These are phyloP conservation scores for Stephanodiscus minutulus DNA, from an alignment of 108 stramenopile genomes.

Conservation along the genomic window DNA sequence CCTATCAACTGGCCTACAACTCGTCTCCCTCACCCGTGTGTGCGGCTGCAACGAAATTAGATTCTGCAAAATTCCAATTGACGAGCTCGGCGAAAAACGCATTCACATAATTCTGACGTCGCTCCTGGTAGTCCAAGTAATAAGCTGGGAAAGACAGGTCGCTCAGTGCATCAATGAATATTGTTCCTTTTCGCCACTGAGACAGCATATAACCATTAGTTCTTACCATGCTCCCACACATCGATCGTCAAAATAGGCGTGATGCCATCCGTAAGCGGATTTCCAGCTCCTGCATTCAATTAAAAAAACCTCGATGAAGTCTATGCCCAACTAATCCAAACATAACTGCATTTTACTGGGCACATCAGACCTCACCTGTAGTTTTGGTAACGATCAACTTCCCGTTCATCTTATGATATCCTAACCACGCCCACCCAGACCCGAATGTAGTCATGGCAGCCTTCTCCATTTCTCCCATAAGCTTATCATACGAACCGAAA, in stretches of 20 bases:
- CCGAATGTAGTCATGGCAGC: slow-evolving; percentile 56
- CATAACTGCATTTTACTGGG: too few relatives aligned
- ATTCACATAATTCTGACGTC: slow-evolving; percentile 73
- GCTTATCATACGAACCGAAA: slow-evolving; percentile 48
- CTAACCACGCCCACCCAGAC: slow-evolving; percentile 90
- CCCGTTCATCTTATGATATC: slow-evolving; percentile 54
- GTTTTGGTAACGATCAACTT: slow-evolving; percentile 50
- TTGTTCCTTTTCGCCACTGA: background rate
- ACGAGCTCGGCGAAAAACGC: slow-evolving; percentile 71
- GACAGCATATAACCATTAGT: background rate
- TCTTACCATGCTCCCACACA: slow-evolving; percentile 76
- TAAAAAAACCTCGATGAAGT: too few relatives aligned
- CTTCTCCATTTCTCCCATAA: slow-evolving; percentile 33
- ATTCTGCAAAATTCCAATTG: slow-evolving; percentile 57
- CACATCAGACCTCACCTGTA: slow-evolving; percentile 30
- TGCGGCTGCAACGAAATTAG: slow-evolving; percentile 28
- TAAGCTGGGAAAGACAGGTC: slow-evolving; percentile 40
- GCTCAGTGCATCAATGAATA: background rate
- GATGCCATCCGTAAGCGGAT: slow-evolving; percentile 59
- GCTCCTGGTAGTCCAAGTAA: slow-evolving; percentile 84
- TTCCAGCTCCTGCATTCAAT: background rate
- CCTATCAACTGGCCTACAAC: too few relatives aligned
- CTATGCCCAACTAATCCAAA: too few relatives aligned
- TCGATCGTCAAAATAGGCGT: slow-evolving; percentile 83
- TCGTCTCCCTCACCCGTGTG: too few relatives aligned